phyloP scores from a whole-genome alignment of 805 yeast species.

The Kuraishia ogatae region DNA sequence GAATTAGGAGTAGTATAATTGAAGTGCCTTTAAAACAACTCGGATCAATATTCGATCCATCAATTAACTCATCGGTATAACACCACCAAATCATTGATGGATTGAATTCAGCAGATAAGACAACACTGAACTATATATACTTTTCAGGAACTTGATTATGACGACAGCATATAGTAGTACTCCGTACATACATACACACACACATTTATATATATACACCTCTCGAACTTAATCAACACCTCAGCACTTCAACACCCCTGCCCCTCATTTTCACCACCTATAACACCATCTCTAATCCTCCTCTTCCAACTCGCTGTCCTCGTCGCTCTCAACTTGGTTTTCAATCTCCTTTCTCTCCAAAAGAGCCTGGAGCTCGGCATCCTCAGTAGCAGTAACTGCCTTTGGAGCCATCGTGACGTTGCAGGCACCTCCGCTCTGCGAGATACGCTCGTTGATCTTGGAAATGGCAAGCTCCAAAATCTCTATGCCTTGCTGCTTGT shows the following conservation, averaged over 20 bases:
- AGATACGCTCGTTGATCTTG: conserved; percentile 62
- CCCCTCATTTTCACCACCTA: neutral
- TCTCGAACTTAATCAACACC: neutral
- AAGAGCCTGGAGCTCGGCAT: conserved; percentile 93
- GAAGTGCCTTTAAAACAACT: no score
- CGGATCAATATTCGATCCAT: no score
- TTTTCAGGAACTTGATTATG: neutral
- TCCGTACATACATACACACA: neutral
- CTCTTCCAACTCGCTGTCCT: conserved; percentile 31
- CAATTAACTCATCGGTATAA: no score
- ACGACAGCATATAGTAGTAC: neutral
- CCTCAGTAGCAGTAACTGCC: conserved; percentile 98
- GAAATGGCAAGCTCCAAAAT: conserved; percentile 72
- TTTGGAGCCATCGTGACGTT: conserved; percentile 96
- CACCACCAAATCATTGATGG: no score
- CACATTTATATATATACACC: neutral
- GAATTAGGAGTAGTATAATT: no score
- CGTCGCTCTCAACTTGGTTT: conserved; percentile 78
- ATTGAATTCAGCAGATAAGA: no score
- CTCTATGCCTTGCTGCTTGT: conserved; percentile 82
- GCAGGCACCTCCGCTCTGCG: conserved; percentile 73
- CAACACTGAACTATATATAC: no score
- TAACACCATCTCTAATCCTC: conserved; percentile 3
- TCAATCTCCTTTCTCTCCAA: conserved; percentile 91
- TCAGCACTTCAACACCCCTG: neutral